These are phyloP conservation scores for Fusarium beomiforme DNA, from an alignment of 2,329 filamentous ascomycete genomes.

Conservation along the genomic window DNA sequence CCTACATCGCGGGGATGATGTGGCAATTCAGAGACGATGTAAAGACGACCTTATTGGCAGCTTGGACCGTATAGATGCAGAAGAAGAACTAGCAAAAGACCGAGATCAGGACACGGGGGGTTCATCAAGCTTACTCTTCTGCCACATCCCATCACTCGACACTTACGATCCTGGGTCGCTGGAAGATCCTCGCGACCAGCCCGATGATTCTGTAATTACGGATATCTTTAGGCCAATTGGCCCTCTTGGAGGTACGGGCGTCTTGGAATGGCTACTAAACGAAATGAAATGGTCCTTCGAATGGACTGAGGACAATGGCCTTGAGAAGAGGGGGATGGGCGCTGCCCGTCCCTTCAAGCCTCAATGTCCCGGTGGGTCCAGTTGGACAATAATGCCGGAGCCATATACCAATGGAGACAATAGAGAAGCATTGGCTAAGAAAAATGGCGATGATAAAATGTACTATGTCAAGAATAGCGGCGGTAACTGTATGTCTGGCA, in stretches of 20 bases:
- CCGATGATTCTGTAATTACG: background rate
- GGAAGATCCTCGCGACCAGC: background rate
- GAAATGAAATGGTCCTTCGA: background rate
- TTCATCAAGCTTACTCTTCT: background rate
- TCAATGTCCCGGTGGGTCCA: background rate
- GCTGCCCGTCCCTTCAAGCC: background rate
- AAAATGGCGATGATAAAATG: background rate
- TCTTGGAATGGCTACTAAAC: background rate
- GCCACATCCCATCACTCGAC: constrained; percentile 1
- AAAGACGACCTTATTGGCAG: background rate
- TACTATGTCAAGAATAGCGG: background rate
- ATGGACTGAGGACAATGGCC: background rate
- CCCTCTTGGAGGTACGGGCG: background rate
- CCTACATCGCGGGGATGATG: background rate
- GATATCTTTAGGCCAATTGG: background rate
- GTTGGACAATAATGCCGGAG: background rate
- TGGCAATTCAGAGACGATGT: background rate
- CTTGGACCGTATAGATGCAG: background rate
- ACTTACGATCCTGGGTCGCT: constrained; percentile 1
- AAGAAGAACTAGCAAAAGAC: background rate
- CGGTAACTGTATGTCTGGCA: background rate
- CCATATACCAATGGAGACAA: background rate
- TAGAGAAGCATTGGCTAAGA: background rate
- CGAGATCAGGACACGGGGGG: too few relatives aligned
- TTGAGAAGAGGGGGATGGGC: background rate